phyloP scores from a whole-genome alignment of 768 basidiomycete genomes.

The Guyanaporus albipodus region DNA sequence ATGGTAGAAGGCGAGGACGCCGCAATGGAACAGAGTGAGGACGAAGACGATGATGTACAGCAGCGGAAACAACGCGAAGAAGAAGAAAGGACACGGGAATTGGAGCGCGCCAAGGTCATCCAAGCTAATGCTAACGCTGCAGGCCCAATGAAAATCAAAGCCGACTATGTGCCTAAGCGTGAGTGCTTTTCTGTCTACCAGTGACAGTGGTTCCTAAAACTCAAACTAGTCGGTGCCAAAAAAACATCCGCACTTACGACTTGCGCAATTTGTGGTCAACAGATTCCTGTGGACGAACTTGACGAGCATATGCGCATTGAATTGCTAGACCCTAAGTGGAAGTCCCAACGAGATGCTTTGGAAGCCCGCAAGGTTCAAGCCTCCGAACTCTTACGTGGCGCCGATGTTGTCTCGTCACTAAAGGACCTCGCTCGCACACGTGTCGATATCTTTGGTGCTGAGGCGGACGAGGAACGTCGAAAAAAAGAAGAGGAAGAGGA shows the following conservation, averaged over 20 bases:
- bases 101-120: conserved; percentile 74
- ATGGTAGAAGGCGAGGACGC: conserved; percentile 51
- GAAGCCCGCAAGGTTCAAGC: conserved; percentile 90
- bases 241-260: conserved; percentile 68
- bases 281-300: conserved; percentile 92
- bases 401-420: conserved; percentile 91
- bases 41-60: conserved; percentile 67
- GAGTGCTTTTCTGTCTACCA: conserved; percentile 33
- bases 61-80: conserved; percentile 60
- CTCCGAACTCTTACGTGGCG: conserved; percentile 82
- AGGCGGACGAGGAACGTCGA: conserved; percentile 86
- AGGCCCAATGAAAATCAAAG: conserved; percentile 89
- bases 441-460: conserved; percentile 95
- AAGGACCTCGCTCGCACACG: conserved; percentile 92
- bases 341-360: conserved; percentile 85
- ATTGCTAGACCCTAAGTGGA: conserved; percentile 95
- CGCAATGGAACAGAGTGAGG: conserved; percentile 78
- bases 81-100: conserved; percentile 63
- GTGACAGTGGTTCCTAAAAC: conserved; percentile 5
- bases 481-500: conserved; percentile 87
- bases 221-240: conserved; percentile 59
- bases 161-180: conserved; percentile 95
- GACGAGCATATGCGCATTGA: conserved; percentile 99
- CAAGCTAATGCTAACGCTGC: conserved; percentile 75
- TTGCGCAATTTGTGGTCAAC: conserved; percentile 93